Base-by-base conservation (phyloP, 2,329 filamentous ascomycete genomes). In the Paecilomyces sp. region DNA sequence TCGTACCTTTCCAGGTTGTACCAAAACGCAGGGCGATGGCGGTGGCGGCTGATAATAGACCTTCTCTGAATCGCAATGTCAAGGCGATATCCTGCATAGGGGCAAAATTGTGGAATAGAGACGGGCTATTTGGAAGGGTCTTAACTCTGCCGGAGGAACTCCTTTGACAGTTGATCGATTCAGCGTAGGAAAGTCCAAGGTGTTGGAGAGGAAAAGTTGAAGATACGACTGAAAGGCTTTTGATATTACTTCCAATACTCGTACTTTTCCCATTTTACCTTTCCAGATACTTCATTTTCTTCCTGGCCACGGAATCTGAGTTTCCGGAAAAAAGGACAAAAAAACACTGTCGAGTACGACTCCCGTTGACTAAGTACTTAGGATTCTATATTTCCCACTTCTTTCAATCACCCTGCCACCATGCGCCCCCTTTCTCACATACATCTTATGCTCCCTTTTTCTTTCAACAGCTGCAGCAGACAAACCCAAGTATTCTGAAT, bases 1-100 rank as follows among this genome's bases (percentile, higher is more conserved):
- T 73, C 70, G 70, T 74, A 71, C 70, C 74, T 47, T 47, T 71
- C 70, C 66, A 70, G 71, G 70, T 70, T 74, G 71, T 75, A 75
- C 72, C 65, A 75, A 75, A 75, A 75, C 69, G 70, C 68, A 69
- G 70, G 68, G 69, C 66, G 69, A 67, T 70, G 70, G 69, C 68
- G 68, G 64, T 69, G 68, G 71, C 71, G 71, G 67, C 72, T 60
- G 58, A 60, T 69, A 64, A 66, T 68, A 67, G 68, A 66, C 68
- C 67, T 70, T 71, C 68, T 73, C 70, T 72, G 69, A 73, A 69
- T 70, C 68, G 70, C 70, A 71, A 70, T 72, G 72, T 66, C 70
- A 71, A 71, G 69, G 70, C 70, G 67, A 73, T 71, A 68, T 68
- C 71, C 71, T 73, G 70, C 71, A 73, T 72, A 72, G 71, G 70